Conservation (phyloP, 345 rosid genomes). For the Populus pruinosa region DNA sequence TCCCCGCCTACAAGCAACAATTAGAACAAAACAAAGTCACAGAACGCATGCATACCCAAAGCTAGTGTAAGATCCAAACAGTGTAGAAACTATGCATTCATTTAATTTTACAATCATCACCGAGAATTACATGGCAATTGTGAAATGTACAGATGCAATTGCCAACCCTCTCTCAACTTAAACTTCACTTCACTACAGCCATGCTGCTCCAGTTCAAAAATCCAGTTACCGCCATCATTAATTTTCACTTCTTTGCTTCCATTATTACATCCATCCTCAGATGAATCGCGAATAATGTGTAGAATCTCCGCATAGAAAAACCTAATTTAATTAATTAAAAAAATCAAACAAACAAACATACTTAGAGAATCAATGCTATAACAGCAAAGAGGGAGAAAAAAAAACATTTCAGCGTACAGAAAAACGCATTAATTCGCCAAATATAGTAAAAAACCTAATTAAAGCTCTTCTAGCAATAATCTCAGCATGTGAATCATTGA, state of each 20-base stretch:
- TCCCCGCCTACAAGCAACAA: conserved; percentile 54
- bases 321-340: conserved; percentile 31
- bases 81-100: neutral
- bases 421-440: neutral
- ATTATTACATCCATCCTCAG: conserved; percentile 6
- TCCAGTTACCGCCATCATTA: conserved; percentile 18
- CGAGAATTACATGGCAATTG: conserved; percentile 80
- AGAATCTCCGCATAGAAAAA: conserved; percentile 68
- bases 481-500: conserved; percentile 91
- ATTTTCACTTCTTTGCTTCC: conserved; percentile 23
- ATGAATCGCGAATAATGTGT: conserved; percentile 17
- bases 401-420: neutral
- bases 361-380: no score
- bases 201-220: conserved; percentile 37
- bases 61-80: neutral
- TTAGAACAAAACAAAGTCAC: conserved; percentile 1
- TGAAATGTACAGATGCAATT: conserved; percentile 76
- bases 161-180: conserved; percentile 55
- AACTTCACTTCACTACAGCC: conserved; percentile 34
- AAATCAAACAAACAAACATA: neutral
- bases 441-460: conserved; percentile 39
- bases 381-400: no score
- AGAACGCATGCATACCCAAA: neutral
- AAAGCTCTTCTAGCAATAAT: conserved; percentile 77
- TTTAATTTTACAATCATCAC: neutral